Evolutionary conservation across 2,329 filamentous ascomycete genomes (phyloP), one percentile per base, ranked within the genome.

Genomic region (Neopestalotiopsis rosae): DNA sequence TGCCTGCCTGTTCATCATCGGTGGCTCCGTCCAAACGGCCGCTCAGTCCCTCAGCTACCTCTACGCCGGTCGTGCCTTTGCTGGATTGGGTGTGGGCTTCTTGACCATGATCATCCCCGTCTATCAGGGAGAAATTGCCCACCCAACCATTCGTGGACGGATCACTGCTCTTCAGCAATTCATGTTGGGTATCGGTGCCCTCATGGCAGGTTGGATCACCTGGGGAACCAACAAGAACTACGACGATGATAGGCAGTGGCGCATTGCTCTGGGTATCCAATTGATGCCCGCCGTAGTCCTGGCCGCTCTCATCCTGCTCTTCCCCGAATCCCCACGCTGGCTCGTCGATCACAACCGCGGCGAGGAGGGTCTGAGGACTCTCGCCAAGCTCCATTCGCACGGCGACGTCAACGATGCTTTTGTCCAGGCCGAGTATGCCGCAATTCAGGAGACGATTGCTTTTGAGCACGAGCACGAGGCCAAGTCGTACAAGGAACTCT

Each of bases 111-210:
- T 80, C 42, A 81, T 83, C 70, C 81, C 92, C 2, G 80, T 95
- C 0, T 95, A 94, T 77, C 93, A 95, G 77, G 92, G 91, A 28
- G 93, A 96, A 76, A 86, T 95, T 30, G 90, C 91, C 3, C 93
- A 95, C 77, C 93, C 93, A 1, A 87, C 86, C 69, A 95, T 95
- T 74, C 88, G 93, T 78, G 93, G 93, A 13, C 85, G 90, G 71
- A 87, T 96, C 40, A 94, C 92, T 0, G 88, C 89, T 38, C 83
- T 95, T 3, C 93, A 95, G 78, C 93, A 95, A 74, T 94, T 95
- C 76, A 95, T 95, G 92, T 79, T 95, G 65, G 93, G 92, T 1
- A 87, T 95, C 34, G 93, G 93, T 68, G 84, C 92, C 17, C 86
- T 96, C 1, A 81, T 90, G 17, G 93, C 93, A 0, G 86, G 89